These are phyloP conservation scores for Alternaria incomplexa DNA, from an alignment of 2,329 filamentous ascomycete species.

Conservation along the genomic window DNA sequence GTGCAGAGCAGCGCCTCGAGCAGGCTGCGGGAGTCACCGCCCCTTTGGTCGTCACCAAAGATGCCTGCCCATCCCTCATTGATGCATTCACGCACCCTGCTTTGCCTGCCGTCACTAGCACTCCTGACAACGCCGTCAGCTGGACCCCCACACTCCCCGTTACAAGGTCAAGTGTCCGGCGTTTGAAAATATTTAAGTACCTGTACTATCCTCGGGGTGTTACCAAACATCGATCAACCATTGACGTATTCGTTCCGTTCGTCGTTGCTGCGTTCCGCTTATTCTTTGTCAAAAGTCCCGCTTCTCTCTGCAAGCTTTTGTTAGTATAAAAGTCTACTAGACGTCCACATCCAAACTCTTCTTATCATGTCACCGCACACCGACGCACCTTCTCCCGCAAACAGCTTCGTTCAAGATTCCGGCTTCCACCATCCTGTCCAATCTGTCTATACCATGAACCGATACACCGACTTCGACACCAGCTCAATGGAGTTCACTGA, in stretches of 20 bases:
- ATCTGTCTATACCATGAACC: constrained; percentile 42
- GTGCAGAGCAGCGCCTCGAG: constrained; percentile 33
- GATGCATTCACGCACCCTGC: constrained; percentile 34
- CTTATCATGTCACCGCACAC: constrained; percentile 48
- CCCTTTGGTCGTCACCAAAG: constrained; percentile 39
- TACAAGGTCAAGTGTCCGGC: constrained; percentile 27
- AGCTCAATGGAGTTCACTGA: constrained; percentile 47
- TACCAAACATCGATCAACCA: constrained; percentile 32
- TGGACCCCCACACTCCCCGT: constrained; percentile 47
- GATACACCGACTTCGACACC: constrained; percentile 46
- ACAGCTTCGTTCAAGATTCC: constrained; percentile 40
- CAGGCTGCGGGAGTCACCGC: constrained; percentile 38
- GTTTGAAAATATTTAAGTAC: constrained; percentile 47
- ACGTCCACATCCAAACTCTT: constrained; percentile 8
- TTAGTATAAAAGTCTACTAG: constrained; percentile 37
- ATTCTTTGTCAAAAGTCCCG: constrained; percentile 43
- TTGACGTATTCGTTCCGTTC: constrained; percentile 46
- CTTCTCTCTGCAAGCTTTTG: constrained; percentile 28
- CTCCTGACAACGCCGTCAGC: constrained; percentile 44
- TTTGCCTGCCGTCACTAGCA: constrained; percentile 39
- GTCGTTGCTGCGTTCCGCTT: constrained; percentile 30
- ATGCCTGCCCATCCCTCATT: constrained; percentile 33
- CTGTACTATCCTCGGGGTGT: constrained; percentile 38
- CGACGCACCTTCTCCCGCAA: constrained; percentile 46
- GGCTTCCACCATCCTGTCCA: constrained; percentile 44